Evolutionary conservation across 768 basidiomycete genomes (phyloP), one percentile per base, ranked within the genome.

Genomic region (Lyophyllum shimeji): DNA sequence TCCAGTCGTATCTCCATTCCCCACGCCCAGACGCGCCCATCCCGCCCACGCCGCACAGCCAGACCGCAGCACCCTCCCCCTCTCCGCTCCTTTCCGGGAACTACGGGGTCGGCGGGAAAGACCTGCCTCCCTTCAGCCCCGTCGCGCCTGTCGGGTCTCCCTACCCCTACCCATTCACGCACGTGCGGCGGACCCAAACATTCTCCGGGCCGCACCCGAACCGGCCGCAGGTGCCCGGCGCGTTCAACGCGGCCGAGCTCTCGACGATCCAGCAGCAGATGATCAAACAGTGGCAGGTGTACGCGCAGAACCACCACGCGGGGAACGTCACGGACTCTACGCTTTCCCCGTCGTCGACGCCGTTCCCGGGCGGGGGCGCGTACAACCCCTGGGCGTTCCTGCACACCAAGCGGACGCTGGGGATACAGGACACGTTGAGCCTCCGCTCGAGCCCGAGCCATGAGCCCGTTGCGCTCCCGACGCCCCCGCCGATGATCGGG

Each of bases 331-430:
- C 82, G 3, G 89, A 90, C 60, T 89, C 89, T 23, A 89, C 88
- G 0, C 83, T 91, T 61, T 90, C 89, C 0, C 90, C 89, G 4
- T 82, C 88, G 0, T 71, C 84, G 25, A 89, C 89, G 29, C 90
- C 90, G 0, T 91, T 84, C 74, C 87, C 82, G 18, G 79, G 76
- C 11, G 74, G 78, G 0, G 73, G 76, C 15, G n/a, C n/a, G n/a
- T 90, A 84, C 68, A 84, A 86, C 53, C 86, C 86, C 1, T 91
- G 87, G 87, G 81, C 87, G n/a, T 83, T 81, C 66, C 68, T 85
- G 52, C 87, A 89, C 59, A 80, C 79, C 34, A 81, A 76, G 44
- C 67, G 79, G 52, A 77, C 76, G 21, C 73, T 80, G 49, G 76
- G 79, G 40, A 59, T 71, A 54, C 73, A 74, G 4, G 79, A 81